Evolutionary conservation across 768 basidiomycete species (phyloP).

Genomic region (Hygrocybe punicea): DNA sequence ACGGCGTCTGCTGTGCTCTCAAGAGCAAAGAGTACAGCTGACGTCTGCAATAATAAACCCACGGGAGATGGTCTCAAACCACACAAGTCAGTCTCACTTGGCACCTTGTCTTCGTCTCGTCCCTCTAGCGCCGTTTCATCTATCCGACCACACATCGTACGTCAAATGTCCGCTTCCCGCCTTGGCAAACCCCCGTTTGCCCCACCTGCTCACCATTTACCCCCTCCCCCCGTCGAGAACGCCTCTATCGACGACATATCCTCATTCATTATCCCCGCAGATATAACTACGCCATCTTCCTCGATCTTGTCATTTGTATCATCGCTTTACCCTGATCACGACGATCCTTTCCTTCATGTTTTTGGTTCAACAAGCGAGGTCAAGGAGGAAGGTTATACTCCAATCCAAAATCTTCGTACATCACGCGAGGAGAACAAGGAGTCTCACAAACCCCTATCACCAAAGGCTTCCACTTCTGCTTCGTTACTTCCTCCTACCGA

Average conservation of each 20-base stretch:
- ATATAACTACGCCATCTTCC: conserved; percentile 28
- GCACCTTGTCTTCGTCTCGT: conserved; percentile 21
- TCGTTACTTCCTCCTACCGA: conserved; percentile 17
- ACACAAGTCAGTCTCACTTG: conserved; percentile 15
- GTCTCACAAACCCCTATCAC: background rate
- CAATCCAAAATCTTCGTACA: conserved; percentile 1
- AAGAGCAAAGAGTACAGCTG: background rate
- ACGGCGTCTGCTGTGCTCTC: background rate
- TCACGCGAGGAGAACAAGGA: background rate
- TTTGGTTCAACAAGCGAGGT: conserved; percentile 27
- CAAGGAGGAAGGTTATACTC: conserved; percentile 23
- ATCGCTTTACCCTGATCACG: conserved; percentile 32
- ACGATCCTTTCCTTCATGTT: conserved; percentile 24
- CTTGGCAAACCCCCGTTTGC: conserved; percentile 44
- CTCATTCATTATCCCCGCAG: conserved; percentile 12
- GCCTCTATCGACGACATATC: conserved; percentile 15
- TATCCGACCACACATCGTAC: conserved; percentile 34
- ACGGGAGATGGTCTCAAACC: background rate
- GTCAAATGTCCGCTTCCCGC: conserved; percentile 44
- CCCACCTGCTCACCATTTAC: conserved; percentile 48
- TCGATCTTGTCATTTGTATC: conserved; percentile 45
- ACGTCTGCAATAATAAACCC: background rate
- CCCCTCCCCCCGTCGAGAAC: conserved; percentile 38
- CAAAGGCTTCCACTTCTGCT: conserved; percentile 14
- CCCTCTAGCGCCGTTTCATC: conserved; percentile 21